Evolutionary conservation across 2,329 filamentous ascomycete species (phyloP), one percentile per base, ranked within the genome.

Genomic region (Aureobasidium sp.): DNA sequence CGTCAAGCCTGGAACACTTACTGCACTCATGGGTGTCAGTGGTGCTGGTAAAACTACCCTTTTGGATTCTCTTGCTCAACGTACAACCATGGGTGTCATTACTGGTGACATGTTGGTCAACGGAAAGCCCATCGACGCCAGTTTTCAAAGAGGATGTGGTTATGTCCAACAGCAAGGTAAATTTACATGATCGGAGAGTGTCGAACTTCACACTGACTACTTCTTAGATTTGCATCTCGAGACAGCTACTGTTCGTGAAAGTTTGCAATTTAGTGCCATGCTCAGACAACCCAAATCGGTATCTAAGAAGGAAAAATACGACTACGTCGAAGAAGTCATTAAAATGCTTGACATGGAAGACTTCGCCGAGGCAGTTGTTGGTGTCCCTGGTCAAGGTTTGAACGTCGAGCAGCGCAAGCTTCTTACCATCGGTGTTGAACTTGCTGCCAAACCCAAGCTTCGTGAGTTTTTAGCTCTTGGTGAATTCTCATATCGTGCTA

Each of bases 1-100:
- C 89, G 91, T 97, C 63, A 94, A 95, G 75, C 92, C 92, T 3
- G 92, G 92, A 63, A 96, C 90, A 16, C 74, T 96, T 59, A 96
- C 91, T 13, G 91, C 90, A 42, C 80, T 96, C 3, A 96, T 96
- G 91, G 89, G 91, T 76, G 90, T 92, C 8, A 91, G 88, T 36
- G 91, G 92, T 67, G 92, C 92, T n/a, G 92, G 92, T 63, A 97
- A 97, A 75, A 97, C 92, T 0, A 96, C 92, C 1, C 82, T 97
- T 1, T 75, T 86, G 6, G 81, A 86, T 69, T 69, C 69, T 2
- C 72, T 86, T 2, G 83, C 83, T 0, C 77, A 83, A 59, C 77
- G 86, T 16, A 83, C 79, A 0, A 81, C 78, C 0, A 81, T 85
- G 68, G 86, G 86, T 13, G 81, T 87, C 2, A 79, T 88, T 10